Conservation (phyloP, 2,329 filamentous ascomycete species). For the Ascochyta lentis region DNA sequence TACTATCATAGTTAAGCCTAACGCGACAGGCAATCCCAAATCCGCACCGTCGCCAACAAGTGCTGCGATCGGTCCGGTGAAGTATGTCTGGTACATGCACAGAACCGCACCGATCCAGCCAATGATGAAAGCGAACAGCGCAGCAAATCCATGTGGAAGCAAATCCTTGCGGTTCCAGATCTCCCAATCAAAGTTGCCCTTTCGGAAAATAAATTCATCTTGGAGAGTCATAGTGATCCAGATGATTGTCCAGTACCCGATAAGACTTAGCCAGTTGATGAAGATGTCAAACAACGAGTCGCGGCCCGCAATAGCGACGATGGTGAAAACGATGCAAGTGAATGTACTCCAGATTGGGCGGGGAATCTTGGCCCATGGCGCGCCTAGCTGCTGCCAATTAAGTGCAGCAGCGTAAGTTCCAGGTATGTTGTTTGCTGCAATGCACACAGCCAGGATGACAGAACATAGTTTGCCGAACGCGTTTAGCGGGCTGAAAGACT, state of each 20-base stretch:
- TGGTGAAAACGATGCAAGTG: conserved; percentile 56
- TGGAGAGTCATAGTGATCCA: conserved; percentile 32
- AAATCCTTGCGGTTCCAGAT: conserved; percentile 31
- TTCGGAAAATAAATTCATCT: conserved; percentile 33
- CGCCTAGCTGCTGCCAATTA: conserved; percentile 69
- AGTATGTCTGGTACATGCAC: conserved; percentile 35
- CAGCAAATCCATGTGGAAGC: conserved; percentile 30
- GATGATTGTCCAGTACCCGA: conserved; percentile 37
- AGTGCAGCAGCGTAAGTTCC: conserved; percentile 72
- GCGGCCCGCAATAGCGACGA: conserved; percentile 72
- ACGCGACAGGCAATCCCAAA: conserved; percentile 61
- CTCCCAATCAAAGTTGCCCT: conserved; percentile 28
- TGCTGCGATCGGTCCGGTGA: conserved; percentile 29
- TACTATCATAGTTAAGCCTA: conserved; percentile 61
- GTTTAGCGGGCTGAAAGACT: conserved; percentile 64
- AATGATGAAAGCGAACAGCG: conserved; percentile 27
- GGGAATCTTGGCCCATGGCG: conserved; percentile 65
- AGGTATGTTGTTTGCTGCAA: conserved; percentile 73
- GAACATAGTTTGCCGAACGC: conserved; percentile 75
- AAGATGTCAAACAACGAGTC: conserved; percentile 64
- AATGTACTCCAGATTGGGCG: conserved; percentile 71
- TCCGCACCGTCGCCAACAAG: conserved; percentile 56
- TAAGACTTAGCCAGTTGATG: conserved; percentile 63
- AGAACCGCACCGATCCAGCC: conserved; percentile 32
- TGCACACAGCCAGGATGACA: conserved; percentile 69